phyloP scores from a whole-genome alignment of 2,329 filamentous ascomycete genomes.

The Exophiala xenobiotica region DNA sequence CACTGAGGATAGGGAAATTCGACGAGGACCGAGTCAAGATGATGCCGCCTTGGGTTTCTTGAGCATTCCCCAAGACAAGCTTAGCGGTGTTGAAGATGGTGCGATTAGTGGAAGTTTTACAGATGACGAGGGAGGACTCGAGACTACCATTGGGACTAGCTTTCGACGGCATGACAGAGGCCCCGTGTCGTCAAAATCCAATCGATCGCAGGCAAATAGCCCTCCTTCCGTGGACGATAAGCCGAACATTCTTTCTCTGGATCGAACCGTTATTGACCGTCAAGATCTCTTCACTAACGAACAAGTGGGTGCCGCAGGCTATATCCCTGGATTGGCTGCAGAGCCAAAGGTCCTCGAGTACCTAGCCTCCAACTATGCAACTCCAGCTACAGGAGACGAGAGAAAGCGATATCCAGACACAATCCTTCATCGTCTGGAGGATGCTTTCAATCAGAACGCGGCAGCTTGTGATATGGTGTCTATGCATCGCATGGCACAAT shows the following conservation, averaged over 20 bases:
- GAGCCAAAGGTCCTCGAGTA: conserved; percentile 43
- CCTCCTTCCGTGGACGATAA: conserved; percentile 50
- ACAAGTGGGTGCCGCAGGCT: conserved; percentile 52
- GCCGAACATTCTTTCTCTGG: conserved; percentile 51
- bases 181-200: conserved; percentile 46
- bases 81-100: conserved; percentile 48
- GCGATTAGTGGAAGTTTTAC: conserved; percentile 52
- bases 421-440: conserved; percentile 37
- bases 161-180: conserved; percentile 49
- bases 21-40: conserved; percentile 42
- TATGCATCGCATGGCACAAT: conserved; percentile 55
- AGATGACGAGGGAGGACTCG: conserved; percentile 57
- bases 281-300: conserved; percentile 33
- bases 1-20: conserved; percentile 51
- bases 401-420: conserved; percentile 30
- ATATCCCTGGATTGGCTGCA: conserved; percentile 47
- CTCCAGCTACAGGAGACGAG: conserved; percentile 36
- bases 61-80: conserved; percentile 42
- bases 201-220: conserved; percentile 55
- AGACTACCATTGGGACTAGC: conserved; percentile 53
- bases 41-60: conserved; percentile 42
- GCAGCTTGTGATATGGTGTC: conserved; percentile 52
- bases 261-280: conserved; percentile 46
- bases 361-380: conserved; percentile 45
- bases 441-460: conserved; percentile 55